These are phyloP conservation scores for Amesomyces nigricolor DNA, from an alignment of 2,329 filamentous ascomycete species.

Conservation along the genomic window DNA sequence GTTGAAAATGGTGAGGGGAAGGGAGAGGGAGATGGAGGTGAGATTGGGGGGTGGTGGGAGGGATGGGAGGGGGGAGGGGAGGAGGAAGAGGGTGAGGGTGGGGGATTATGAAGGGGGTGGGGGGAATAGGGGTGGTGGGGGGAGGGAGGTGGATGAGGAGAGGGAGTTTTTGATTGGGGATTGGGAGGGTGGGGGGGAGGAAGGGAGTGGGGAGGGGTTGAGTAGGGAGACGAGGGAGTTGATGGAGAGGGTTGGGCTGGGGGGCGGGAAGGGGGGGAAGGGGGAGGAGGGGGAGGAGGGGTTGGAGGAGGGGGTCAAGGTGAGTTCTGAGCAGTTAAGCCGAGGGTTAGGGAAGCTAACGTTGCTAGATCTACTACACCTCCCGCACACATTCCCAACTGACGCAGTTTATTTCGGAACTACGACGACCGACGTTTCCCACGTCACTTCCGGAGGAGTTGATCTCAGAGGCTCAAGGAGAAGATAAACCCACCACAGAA, in stretches of 20 bases:
- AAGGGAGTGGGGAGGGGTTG: constrained; percentile 37
- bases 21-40: constrained; percentile 48
- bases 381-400: constrained; percentile 91
- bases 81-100: constrained; percentile 34
- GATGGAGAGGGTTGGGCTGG: constrained; percentile 59
- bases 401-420: constrained; percentile 78
- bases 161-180: constrained; percentile 71
- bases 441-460: constrained; percentile 55
- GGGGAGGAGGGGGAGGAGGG: constrained; percentile 39
- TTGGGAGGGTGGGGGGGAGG: constrained; percentile 42
- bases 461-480: not conserved
- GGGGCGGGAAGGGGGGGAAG: constrained; percentile 27
- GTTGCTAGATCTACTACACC: constrained; percentile 70
- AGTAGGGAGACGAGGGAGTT: constrained; percentile 71
- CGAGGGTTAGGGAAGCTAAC: not conserved
- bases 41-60: constrained; percentile 39
- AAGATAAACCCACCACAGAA: constrained; percentile 38
- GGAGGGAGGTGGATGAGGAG: constrained; percentile 44
- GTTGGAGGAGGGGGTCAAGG: constrained; percentile 63
- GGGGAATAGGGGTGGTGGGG: constrained; percentile 31
- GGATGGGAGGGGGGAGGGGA: constrained; percentile 9
- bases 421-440: constrained; percentile 72
- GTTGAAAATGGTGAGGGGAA: constrained; percentile 57
- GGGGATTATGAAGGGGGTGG: constrained; percentile 11
- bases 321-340: constrained; percentile 33